These are phyloP conservation scores for Gamsiella multidivaricata DNA, from an alignment of 192 early-diverging fungal genomes.

Conservation along the genomic window DNA sequence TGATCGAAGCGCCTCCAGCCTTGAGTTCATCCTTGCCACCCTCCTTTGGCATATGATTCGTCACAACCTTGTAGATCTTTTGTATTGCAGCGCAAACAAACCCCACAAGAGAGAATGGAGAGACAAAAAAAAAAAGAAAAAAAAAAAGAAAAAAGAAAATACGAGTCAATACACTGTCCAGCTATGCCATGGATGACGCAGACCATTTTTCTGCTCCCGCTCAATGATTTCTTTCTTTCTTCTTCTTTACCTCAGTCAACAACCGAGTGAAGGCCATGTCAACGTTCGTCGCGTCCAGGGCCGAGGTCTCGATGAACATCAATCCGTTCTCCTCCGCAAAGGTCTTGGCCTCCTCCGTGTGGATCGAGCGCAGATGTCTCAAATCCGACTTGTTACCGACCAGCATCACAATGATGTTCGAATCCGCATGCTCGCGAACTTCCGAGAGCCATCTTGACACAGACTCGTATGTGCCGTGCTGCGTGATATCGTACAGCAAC, in stretches of 20 bases:
- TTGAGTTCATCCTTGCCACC: constrained; percentile 59
- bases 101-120: not conserved
- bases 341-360: constrained; percentile 80
- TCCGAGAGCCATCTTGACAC: constrained; percentile 97
- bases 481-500: constrained; percentile 83
- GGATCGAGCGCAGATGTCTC: constrained; percentile 74
- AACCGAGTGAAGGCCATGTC: constrained; percentile 76
- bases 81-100: not conserved
- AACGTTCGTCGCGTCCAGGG: constrained; percentile 85
- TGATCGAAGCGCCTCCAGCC: constrained; percentile 53
- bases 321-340: constrained; percentile 87
- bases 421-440: constrained; percentile 94
- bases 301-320: constrained; percentile 88
- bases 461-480: constrained; percentile 83
- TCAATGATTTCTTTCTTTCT: not conserved
- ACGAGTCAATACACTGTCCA: too few relatives aligned
- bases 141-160: not conserved
- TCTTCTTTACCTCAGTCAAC: constrained; percentile 47
- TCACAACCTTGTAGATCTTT: constrained; percentile 59
- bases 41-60: constrained; percentile 50
- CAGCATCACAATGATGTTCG: constrained; percentile 93
- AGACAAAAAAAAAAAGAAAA: not conserved
- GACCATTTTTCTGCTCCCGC: not conserved
- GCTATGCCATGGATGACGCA: not conserved
- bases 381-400: constrained; percentile 98